These are phyloP conservation scores for Lachnellula willkommii DNA, from an alignment of 2,329 filamentous ascomycete genomes.

Conservation along the genomic window DNA sequence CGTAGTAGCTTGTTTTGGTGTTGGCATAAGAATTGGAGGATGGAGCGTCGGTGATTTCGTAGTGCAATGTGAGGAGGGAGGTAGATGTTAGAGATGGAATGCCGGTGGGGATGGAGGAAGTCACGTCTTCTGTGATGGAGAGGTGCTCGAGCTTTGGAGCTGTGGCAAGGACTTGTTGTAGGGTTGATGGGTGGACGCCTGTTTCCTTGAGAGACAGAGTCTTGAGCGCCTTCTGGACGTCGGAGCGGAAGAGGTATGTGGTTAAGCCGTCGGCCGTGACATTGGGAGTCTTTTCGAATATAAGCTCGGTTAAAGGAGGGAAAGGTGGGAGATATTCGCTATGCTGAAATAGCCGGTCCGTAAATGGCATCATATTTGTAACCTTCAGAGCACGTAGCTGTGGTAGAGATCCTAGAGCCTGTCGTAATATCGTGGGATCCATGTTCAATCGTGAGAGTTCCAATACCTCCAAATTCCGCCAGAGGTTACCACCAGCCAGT, in stretches of 20 bases:
- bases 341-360: conserved; percentile 68
- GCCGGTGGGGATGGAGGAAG: conserved; percentile 50
- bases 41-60: conserved; percentile 66
- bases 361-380: conserved; percentile 61
- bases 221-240: conserved; percentile 55
- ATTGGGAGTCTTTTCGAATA: conserved; percentile 64
- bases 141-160: conserved; percentile 41
- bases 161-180: conserved; percentile 38
- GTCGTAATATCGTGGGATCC: conserved; percentile 65
- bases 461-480: conserved; percentile 67
- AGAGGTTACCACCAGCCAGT: conserved; percentile 59
- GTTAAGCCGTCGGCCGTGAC: conserved; percentile 68
- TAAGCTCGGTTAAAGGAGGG: conserved; percentile 67
- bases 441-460: conserved; percentile 64
- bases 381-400: conserved; percentile 70
- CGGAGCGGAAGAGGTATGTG: conserved; percentile 59
- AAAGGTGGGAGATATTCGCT: conserved; percentile 64
- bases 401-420: conserved; percentile 62
- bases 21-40: conserved; percentile 51
- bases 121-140: conserved; percentile 51
- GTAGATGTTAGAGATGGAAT: conserved; percentile 62
- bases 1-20: conserved; percentile 64
- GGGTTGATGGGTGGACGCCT: conserved; percentile 50
- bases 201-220: conserved; percentile 68
- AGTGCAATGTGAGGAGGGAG: conserved; percentile 69